Evolutionary conservation across 2,329 filamentous ascomycete genomes (phyloP), one percentile per base, ranked within the genome.

Genomic region (Pseudonectria buxi): DNA sequence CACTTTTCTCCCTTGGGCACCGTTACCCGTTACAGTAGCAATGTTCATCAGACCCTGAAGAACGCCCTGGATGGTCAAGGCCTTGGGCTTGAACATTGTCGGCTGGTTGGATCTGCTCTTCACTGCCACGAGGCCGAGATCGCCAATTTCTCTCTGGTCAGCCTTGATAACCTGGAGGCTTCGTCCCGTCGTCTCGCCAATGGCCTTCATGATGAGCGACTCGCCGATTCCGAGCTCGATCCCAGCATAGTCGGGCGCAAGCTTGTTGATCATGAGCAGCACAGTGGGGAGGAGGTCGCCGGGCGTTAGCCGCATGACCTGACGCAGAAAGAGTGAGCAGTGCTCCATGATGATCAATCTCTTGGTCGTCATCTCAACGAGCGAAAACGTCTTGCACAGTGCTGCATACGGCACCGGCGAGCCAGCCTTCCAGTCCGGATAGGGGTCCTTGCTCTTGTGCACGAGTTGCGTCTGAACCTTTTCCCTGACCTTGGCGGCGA

Each of bases 211-310:
- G 53, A 98, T 95, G 18, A 98, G 65, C 1, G 90, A 96, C 63
- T 98, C 92, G 37, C 92, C 92, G 50, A 98, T 98, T n/a, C 92
- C 92, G 22, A 98, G 73, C 62, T 98, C 92, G 44, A 98, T 89
- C 14, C 92, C 92, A 28, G 89, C 83, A 59, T 95, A 98, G 55
- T 98, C 92, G 3, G 92, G 90, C 3, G 92, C 92, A 16, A 98
- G 77, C 60, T 96, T 96, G 65, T 95, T 95, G 61, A 95, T 86
- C 92, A 98, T 96, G 22, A 98, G 76, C 44, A 95, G 72, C 15
- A 96, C 81, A 0, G 87, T 95, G 0, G 89, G 81, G 2, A 95
- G 72, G 14, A 98, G 72, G 56, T 98, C 92, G 12, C 81, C 72
- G 0, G 92, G 92, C 0, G 88, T 95, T 25, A 98, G 69, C 13